Percentiles rank a stretch among this genome's conserved stretches.
phyloP scores from a whole-genome alignment of 441 rosid genomes.

The Gossypium gossypioides region DNA sequence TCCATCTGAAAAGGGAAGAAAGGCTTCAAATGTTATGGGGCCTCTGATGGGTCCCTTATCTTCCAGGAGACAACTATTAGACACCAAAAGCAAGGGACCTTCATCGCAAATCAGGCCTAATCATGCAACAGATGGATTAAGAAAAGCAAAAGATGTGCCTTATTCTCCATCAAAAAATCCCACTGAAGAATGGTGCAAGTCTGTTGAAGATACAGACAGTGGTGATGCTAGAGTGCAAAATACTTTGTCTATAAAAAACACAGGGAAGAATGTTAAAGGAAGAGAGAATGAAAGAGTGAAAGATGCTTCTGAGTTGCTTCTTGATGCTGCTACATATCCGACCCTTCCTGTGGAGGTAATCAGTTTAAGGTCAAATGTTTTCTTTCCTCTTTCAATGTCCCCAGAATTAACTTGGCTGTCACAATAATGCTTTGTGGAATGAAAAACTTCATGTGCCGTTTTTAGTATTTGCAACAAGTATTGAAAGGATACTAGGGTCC shows the following conservation, averaged over 20 bases:
- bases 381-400: neutral
- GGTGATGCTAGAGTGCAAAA: constrained; percentile 27
- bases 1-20: constrained; percentile 42
- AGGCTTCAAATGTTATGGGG: constrained; percentile 30
- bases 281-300: constrained; percentile 33
- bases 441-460: neutral
- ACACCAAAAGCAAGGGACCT: constrained; percentile 40
- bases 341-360: constrained; percentile 76
- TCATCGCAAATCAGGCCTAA: constrained; percentile 27
- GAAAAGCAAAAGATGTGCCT: constrained; percentile 30
- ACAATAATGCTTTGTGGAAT: neutral
- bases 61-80: constrained; percentile 32
- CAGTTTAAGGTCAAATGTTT: neutral
- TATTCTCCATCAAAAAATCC: constrained; percentile 31
- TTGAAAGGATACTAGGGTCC: constrained; percentile 5
- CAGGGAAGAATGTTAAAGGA: constrained; percentile 29
- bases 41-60: constrained; percentile 28
- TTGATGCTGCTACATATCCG: constrained; percentile 36
- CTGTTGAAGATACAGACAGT: constrained; percentile 24
- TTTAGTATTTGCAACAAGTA: neutral
- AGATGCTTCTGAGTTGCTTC: constrained; percentile 32
- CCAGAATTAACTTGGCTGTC: neutral
- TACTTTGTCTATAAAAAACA: constrained; percentile 18
- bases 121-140: constrained; percentile 30
- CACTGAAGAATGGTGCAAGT: constrained; percentile 32